Evolutionary conservation across 164 flowering plant species (phyloP), one percentile per base, ranked within the genome.

Genomic region (Aristolochia californica): DNA sequence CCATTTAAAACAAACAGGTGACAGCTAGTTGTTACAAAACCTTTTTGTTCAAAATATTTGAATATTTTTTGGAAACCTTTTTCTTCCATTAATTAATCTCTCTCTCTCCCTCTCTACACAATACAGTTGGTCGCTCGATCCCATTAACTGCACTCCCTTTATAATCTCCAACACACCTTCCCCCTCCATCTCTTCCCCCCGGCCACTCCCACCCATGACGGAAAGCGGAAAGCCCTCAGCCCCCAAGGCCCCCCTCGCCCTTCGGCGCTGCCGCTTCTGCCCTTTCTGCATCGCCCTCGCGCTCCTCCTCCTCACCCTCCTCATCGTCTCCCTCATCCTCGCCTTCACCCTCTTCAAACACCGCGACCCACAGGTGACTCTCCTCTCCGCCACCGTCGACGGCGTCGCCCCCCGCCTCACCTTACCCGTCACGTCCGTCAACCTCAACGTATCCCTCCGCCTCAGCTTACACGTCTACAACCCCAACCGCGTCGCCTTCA

Each of bases 371-470:
- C 43, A 21, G 13, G 67, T 71, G 15, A 52, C 62, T 24, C 17
- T 82, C 48, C 13, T 69, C 48, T 79, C 83, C 0, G 72, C 73
- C 15, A 1, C 66, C 0, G 40, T 82, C 16, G 65, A 62, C 5
- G 84, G 84, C 22, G 34, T 79, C 1, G 52, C 81, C 3, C 83
- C 87, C 8, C 63, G 74, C 5, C 22, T 83, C 45, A 43, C 76
- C 0, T 55, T 78, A 53, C 81, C 83, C 0, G 38, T 38, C 16
- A 1, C 77, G 13, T 17, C 34, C 0, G 18, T 83, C 53, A 50
- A 77, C n/a, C 66, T 83, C 47, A 83, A 83, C 73, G 34, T 83
- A 55, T 73, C 84, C 24, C 59, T 76, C 17, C 51, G 63, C 54
- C 61, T 74, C 17, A 14, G 38, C 47, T 20, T 78, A 45, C 71